Evolutionary conservation across 1,284 basidiomycete species (phyloP).

Genomic region (Agroathelia rolfsii): DNA sequence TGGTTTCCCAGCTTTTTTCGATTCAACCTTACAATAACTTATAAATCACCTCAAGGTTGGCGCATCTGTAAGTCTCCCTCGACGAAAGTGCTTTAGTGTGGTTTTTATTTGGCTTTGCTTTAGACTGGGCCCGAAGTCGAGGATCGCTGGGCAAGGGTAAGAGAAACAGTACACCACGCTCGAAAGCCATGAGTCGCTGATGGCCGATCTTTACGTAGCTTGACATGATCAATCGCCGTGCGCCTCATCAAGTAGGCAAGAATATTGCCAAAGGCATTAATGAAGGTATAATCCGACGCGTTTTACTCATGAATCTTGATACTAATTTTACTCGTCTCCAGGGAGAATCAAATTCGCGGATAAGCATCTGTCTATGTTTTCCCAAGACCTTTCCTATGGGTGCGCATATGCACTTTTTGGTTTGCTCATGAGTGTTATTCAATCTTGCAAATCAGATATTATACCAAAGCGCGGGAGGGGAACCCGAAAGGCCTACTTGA

Average conservation of each 20-base stretch:
- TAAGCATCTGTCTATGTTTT: slow-evolving; percentile 27
- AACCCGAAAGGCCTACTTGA: slow-evolving; percentile 34
- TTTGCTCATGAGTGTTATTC: too few species aligned
- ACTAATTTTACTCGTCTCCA: not conserved
- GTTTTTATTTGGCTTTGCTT: too few species aligned
- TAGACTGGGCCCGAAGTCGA: slow-evolving; percentile 39
- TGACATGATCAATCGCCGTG: slow-evolving; percentile 33
- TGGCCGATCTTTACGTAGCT: slow-evolving; percentile 1
- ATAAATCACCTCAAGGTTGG: slow-evolving; percentile 43
- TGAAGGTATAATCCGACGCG: slow-evolving; percentile 33
- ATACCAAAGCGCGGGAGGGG: slow-evolving; percentile 34
- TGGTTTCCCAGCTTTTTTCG: too few species aligned
- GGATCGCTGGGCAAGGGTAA: slow-evolving; percentile 35
- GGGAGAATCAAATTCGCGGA: too few species aligned
- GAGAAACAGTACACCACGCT: too few species aligned
- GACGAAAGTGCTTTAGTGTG: too few species aligned
- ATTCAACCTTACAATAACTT: too few species aligned
- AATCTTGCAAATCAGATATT: too few species aligned
- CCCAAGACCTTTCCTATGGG: slow-evolving; percentile 40
- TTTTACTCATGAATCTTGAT: slow-evolving; percentile 6
- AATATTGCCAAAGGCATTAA: slow-evolving; percentile 42
- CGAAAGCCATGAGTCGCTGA: too few species aligned
- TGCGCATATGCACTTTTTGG: too few species aligned
- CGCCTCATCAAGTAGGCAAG: slow-evolving; percentile 44
- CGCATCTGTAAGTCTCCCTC: too few species aligned